Conservation (phyloP, 768 basidiomycete species). For the Guyanaporus albipodus region DNA sequence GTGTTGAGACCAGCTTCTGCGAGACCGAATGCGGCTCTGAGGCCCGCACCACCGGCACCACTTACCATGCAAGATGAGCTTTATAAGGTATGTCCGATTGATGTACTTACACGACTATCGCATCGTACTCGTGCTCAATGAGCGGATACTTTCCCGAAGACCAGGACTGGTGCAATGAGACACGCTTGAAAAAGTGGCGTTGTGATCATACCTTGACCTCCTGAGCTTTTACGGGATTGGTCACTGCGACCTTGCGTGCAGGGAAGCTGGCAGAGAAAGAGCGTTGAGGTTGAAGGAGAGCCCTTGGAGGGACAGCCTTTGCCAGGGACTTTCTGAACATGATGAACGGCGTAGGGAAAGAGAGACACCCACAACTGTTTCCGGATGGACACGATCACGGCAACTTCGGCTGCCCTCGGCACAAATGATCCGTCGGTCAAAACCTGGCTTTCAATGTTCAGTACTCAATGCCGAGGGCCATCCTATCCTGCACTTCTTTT, state of each 20-base stretch:
- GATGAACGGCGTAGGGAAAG: conserved; percentile 17
- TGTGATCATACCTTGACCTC: conserved; percentile 62
- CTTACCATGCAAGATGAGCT: conserved; percentile 39
- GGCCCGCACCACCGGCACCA: conserved; percentile 96
- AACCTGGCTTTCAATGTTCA: too few species aligned
- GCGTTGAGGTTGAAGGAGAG: conserved; percentile 47
- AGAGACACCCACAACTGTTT: neutral
- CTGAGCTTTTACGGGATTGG: conserved; percentile 75
- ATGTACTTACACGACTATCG: conserved; percentile 91
- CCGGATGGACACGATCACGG: conserved; percentile 20
- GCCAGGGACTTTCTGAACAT: conserved; percentile 69
- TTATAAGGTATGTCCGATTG: neutral
- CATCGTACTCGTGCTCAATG: conserved; percentile 99
- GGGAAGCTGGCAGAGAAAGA: conserved; percentile 65
- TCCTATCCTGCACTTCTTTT: too few species aligned
- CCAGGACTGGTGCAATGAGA: conserved; percentile 50
- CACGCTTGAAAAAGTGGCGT: conserved; percentile 2
- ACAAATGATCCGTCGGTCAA: too few species aligned
- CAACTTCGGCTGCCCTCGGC: too few species aligned
- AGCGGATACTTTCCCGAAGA: conserved; percentile 89
- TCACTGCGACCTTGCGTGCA: conserved; percentile 58
- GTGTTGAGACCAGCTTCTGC: conserved; percentile 99
- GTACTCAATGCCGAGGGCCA: too few species aligned
- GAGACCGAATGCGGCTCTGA: conserved; percentile 96
- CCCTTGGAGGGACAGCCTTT: conserved; percentile 31